Evolutionary conservation across 2,329 filamentous ascomycete species (phyloP).

Genomic region (Fusarium napiforme): DNA sequence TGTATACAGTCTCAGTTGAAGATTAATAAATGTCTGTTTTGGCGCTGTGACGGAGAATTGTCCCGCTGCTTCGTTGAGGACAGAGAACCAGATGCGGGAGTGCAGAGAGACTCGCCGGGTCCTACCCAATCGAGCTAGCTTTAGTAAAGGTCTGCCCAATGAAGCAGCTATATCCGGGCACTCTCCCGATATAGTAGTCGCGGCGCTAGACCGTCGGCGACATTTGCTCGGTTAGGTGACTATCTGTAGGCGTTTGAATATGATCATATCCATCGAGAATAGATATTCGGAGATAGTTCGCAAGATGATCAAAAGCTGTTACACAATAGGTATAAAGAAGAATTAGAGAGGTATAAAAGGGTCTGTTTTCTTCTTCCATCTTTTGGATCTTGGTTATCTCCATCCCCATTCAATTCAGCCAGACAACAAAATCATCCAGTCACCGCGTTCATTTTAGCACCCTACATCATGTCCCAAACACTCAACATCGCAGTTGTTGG

Average conservation of each 20-base stretch:
- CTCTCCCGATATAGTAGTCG: accelerated
- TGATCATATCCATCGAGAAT: no score
- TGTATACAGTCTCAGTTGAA: not conserved
- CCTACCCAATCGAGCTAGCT: not conserved
- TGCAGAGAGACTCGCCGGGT: accelerated
- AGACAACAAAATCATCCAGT: no score
- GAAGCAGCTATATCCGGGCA: accelerated
- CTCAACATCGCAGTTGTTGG: constrained; percentile 33
- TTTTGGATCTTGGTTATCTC: not conserved
- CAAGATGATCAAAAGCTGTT: not conserved
- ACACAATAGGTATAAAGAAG: accelerated
- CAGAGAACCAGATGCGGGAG: accelerated
- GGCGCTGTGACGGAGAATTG: accelerated
- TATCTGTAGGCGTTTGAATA: accelerated
- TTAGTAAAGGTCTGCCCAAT: accelerated
- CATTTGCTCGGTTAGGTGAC: accelerated
- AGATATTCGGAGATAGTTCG: not conserved
- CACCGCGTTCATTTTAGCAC: no score
- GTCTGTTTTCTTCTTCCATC: accelerated
- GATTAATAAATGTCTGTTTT: accelerated
- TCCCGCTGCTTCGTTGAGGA: accelerated
- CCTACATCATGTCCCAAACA: constrained; percentile 3
- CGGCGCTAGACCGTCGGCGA: accelerated
- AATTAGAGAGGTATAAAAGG: not conserved
- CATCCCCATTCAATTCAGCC: not conserved